A percentile compares a stretch with the other conserved stretches of the same genome.
Conservation (phyloP, 371 early-diverging fungal genomes). For the Phascolomyces articulosus region DNA sequence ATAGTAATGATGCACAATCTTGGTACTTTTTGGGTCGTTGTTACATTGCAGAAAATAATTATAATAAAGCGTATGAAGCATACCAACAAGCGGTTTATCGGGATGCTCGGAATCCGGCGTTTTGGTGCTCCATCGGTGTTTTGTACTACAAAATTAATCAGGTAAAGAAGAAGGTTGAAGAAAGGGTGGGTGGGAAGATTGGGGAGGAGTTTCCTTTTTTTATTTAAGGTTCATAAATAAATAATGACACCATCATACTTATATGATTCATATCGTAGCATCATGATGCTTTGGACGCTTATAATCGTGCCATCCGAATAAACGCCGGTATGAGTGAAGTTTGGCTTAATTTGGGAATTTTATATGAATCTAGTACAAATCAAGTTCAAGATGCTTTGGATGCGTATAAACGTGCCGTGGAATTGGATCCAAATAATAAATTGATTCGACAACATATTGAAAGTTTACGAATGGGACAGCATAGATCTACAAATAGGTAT, state of each 20-base stretch:
- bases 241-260: no score
- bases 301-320: slow-evolving; percentile 91
- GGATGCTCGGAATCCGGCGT: slow-evolving; percentile 93
- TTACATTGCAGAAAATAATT: slow-evolving; percentile 95
- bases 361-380: slow-evolving; percentile 98
- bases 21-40: slow-evolving; percentile 96
- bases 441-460: slow-evolving; percentile 82
- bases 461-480: background rate
- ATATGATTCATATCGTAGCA: no score
- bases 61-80: slow-evolving; percentile 95
- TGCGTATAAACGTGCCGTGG: slow-evolving; percentile 90
- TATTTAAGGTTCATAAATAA: no score
- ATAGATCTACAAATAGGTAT: slow-evolving; percentile 2
- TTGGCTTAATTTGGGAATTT: slow-evolving; percentile 94
- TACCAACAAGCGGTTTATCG: slow-evolving; percentile 98
- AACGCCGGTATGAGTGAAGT: slow-evolving; percentile 96
- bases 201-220: no score
- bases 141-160: slow-evolving; percentile 97
- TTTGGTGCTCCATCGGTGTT: slow-evolving; percentile 99
- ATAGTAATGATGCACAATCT: slow-evolving; percentile 89
- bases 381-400: slow-evolving; percentile 96
- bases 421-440: slow-evolving; percentile 57
- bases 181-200: no score
- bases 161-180: background rate
- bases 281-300: slow-evolving; percentile 96